Evolutionary conservation across 1,139 yeast species (phyloP), one percentile per base, ranked within the genome.

Genomic region (Kodamaea alishanica): DNA sequence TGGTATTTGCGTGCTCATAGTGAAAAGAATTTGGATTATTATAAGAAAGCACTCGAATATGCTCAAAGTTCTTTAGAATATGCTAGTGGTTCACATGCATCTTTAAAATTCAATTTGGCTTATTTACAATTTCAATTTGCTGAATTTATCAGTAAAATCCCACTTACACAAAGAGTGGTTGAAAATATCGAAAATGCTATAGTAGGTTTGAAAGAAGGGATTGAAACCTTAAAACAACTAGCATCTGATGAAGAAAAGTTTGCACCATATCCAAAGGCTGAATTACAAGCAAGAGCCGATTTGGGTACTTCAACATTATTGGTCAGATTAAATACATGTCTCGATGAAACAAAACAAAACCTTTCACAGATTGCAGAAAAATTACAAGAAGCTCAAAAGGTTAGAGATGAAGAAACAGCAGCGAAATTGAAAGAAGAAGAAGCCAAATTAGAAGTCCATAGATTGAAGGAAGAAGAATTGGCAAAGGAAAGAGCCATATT

Each of bases 81-180:
- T 38, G 57, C 61, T 30, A 58, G 58, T 36, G 63, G 56, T 40
- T 56, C 63, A 15, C 62, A 70, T 34, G 67, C 80, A 8, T 52
- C 67, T n/a, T 67, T 83, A 46, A 73, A 74, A 50, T 92, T 86
- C 67, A 92, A 92, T 56, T 74, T 84, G 41, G 95, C 97, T 0
- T 85, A 84, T 55, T 73, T 92, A 35, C 85, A 86, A 54, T 88
- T 84, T 62, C 96, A 89, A 59, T 70, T 87, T 45, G 97, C 97
- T 0, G 96, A 89, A 50, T 79, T 80, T 47, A 65, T 90, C 26
- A 77, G 86, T 46, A 84, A 84, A 48, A 62, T 81, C 29, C 75
- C 83, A 0, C 65, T 74, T 8, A 73, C 74, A 32, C 77, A 78
- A 48, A 77, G 97, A 52, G 73, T 75, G 1, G 62, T 80, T 32